Evolutionary conservation across 2,329 filamentous ascomycete genomes (phyloP).

Genomic region (Bisporella sp.): DNA sequence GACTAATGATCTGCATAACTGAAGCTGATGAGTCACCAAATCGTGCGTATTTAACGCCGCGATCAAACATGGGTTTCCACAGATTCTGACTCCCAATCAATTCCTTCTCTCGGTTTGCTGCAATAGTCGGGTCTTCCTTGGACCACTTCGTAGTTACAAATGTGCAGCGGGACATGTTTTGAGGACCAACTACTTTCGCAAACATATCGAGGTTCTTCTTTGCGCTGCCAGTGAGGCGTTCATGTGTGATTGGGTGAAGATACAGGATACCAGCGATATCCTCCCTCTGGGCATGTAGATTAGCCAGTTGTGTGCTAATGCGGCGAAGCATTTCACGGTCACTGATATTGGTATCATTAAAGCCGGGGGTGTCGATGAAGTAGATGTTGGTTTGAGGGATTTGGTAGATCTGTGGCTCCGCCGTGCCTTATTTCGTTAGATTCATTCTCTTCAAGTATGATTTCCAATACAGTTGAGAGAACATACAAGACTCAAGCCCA

Average conservation of each 20-base stretch:
- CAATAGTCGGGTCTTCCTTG: background rate
- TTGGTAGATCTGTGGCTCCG: background rate
- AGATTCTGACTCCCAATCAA: background rate
- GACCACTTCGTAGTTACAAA: background rate
- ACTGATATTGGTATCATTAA: background rate
- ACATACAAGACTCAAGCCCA: no score
- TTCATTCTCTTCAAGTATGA: no score
- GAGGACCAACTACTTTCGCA: background rate
- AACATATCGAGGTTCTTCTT: background rate
- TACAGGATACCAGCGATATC: background rate
- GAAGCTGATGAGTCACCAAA: background rate
- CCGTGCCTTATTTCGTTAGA: background rate
- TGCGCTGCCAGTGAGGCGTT: background rate
- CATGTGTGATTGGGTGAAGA: background rate
- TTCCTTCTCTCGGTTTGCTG: background rate
- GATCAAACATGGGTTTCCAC: background rate
- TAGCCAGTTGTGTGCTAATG: background rate
- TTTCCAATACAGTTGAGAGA: no score
- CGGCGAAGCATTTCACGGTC: background rate
- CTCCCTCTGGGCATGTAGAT: background rate
- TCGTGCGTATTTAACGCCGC: background rate
- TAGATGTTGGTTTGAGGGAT: background rate
- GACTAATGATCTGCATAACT: background rate
- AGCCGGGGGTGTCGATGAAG: background rate
- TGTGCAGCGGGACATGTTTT: background rate